These are phyloP conservation scores for Citrus medica DNA, from an alignment of 345 rosid species.

Conservation along the genomic window DNA sequence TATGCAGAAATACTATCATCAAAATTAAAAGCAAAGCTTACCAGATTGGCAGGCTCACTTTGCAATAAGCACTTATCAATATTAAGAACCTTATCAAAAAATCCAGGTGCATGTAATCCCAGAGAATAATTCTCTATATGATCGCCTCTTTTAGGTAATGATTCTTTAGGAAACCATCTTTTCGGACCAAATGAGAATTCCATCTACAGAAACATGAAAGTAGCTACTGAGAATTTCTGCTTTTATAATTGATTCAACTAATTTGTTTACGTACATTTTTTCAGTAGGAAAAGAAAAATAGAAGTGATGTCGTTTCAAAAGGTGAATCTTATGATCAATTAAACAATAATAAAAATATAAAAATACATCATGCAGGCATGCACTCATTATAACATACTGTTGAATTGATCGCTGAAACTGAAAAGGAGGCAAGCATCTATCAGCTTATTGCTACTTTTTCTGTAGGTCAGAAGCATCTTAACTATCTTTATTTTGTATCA, in stretches of 20 bases:
- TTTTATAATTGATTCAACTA: background rate
- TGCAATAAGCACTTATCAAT: conserved; percentile 78
- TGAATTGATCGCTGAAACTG: background rate
- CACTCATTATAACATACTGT: background rate
- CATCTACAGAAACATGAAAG: conserved; percentile 49
- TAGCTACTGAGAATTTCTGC: conserved; percentile 7
- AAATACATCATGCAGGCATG: background rate
- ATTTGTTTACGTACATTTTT: background rate
- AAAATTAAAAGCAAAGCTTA: conserved; percentile 23
- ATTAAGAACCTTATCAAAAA: conserved; percentile 82
- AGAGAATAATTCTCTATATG: conserved; percentile 53
- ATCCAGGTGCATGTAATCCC: conserved; percentile 92
- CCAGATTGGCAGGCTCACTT: conserved; percentile 81
- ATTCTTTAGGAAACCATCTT: conserved; percentile 74
- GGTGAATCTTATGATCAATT: background rate
- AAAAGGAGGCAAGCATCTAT: background rate
- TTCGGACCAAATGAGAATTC: conserved; percentile 86
- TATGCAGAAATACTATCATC: background rate
- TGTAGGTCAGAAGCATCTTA: background rate
- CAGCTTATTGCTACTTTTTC: background rate
- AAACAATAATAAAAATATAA: too few species aligned
- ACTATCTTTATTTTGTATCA: background rate
- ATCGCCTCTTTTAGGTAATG: conserved; percentile 49
- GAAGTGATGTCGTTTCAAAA: too few species aligned
- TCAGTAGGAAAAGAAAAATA: background rate